A percentile compares a stretch with the other conserved stretches of the same genome.
Conservation (phyloP, 352 stramenopile species). For the Proteromonas lacertae region DNA sequence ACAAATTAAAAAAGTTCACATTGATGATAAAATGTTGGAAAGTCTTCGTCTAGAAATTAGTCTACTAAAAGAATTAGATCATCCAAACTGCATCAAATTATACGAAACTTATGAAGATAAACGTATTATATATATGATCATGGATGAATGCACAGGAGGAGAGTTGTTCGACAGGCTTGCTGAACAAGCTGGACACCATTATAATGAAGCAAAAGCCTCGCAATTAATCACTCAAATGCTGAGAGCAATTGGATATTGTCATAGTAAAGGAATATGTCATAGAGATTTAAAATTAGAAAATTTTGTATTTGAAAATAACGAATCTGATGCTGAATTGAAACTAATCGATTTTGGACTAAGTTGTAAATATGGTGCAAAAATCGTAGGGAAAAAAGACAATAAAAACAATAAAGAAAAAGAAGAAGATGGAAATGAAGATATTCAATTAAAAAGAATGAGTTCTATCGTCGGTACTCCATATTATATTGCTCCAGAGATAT, state of each 20-base stretch:
- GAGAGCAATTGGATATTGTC: conserved; percentile 23
- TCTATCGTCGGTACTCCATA: too few species aligned
- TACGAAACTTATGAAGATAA: conserved; percentile 1
- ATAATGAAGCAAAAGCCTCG: conserved; percentile 24
- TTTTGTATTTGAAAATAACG: conserved; percentile 25
- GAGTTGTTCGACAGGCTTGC: conserved; percentile 29
- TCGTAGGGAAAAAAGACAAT: too few species aligned
- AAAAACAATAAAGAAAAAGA: too few species aligned
- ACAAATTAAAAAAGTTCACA: too few species aligned
- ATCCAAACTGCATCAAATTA: conserved; percentile 3
- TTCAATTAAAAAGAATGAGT: too few species aligned
- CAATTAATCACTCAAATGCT: conserved; percentile 22
- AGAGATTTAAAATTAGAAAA: conserved; percentile 39
- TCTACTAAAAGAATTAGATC: not conserved
- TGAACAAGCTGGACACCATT: conserved; percentile 7
- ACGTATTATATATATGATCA: conserved; percentile 32
- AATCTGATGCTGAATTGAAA: conserved; percentile 22
- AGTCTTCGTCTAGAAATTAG: conserved; percentile 1
- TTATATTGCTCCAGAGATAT: conserved; percentile 71
- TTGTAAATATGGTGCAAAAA: too few species aligned
- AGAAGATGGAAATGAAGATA: too few species aligned
- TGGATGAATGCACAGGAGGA: conserved; percentile 35
- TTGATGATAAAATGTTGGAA: conserved; percentile 14
- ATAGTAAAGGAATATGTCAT: conserved; percentile 17
- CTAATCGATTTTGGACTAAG: conserved; percentile 35